Evolutionary conservation across 805 yeast genomes (phyloP).

Genomic region (Diddensiella santjacobensis): DNA sequence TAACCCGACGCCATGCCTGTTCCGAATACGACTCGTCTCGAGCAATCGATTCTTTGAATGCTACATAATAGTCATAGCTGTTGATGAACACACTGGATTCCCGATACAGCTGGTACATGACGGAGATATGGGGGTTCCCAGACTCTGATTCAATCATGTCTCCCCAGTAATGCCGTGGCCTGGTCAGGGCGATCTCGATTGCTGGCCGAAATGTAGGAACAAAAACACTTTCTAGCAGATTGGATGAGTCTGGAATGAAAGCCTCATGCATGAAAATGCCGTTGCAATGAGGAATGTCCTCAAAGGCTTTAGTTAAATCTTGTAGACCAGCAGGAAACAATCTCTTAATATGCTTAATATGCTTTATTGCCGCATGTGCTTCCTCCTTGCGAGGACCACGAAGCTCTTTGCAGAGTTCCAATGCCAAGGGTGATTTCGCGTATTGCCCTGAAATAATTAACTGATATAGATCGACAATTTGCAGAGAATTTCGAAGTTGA

Average conservation of each 20-base stretch:
- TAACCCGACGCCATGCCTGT: slow-evolving; percentile 56
- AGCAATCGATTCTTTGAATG: slow-evolving; percentile 44
- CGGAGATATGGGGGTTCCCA: slow-evolving; percentile 49
- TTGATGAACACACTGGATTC: slow-evolving; percentile 73
- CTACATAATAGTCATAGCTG: slow-evolving; percentile 60
- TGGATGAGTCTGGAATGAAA: slow-evolving; percentile 37
- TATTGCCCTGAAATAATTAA: not conserved
- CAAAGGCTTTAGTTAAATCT: not conserved
- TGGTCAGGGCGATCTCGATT: slow-evolving; percentile 40
- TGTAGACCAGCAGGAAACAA: not conserved
- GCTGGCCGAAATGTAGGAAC: slow-evolving; percentile 44
- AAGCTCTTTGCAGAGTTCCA: not conserved
- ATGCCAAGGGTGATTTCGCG: not conserved
- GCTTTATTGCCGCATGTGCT: not conserved
- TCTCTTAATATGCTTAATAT: not conserved
- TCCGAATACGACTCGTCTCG: slow-evolving; percentile 22
- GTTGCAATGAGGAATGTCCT: not conserved
- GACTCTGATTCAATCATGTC: slow-evolving; percentile 29
- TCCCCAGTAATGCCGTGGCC: slow-evolving; percentile 36
- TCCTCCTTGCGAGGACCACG: not conserved
- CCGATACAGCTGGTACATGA: slow-evolving; percentile 63
- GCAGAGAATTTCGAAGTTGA: not conserved
- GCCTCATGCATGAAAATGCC: slow-evolving; percentile 39
- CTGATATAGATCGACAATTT: slow-evolving; percentile 1
- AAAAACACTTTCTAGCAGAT: slow-evolving; percentile 37